Evolutionary conservation across 352 stramenopile species (phyloP), one percentile per base, ranked within the genome.

Genomic region (Pythium sukuiense): DNA sequence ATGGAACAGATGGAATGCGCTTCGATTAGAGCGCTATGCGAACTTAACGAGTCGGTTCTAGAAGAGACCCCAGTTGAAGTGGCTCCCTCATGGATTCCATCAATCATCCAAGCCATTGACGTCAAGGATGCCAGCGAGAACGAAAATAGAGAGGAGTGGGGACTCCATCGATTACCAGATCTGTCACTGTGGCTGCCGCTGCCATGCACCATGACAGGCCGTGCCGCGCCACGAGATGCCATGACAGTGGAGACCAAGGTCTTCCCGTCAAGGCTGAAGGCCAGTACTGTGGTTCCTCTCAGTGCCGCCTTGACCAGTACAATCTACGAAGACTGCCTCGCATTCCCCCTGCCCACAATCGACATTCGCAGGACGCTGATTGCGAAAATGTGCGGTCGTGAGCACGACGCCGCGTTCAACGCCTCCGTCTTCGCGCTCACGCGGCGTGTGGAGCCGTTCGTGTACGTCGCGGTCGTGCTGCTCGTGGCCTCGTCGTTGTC

Each of bases 1-100:
- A 24, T 24, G 20, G 20, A 24, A 24, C 37, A 45, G 37, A 13
- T 9, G 37, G 37, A 45, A 48, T 48, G 54, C 8, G 4, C 0
- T 18, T 24, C 26, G 11, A 69, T 59, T 64, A 69, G 33, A 49
- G 48, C 30, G 56, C 48, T 13, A 1, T 61, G 41, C 61, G 54
- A 57, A 68, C 61, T 61, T 68, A 56, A 11, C 26, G 13, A 52
- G 33, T 18, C 59, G 58, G 57, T 67, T 71, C 55, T 69, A 59
- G 29, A 0, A 63, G 61, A 53, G 30, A 29, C 2, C 1, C 9
- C 20, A 29, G 27, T 49, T 46, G 54, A 33, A 60, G 54, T 60
- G 8, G 20, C 20, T 24, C 20, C 20, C 20, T 24, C 20, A 24
- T 24, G 20, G 20, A 24, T 24, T 24, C 20, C 20, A 24, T 24